Evolutionary conservation across 192 early-diverging fungal genomes (phyloP), one percentile per base, ranked within the genome.

Genomic region (Hyaloraphidium curvatum): DNA sequence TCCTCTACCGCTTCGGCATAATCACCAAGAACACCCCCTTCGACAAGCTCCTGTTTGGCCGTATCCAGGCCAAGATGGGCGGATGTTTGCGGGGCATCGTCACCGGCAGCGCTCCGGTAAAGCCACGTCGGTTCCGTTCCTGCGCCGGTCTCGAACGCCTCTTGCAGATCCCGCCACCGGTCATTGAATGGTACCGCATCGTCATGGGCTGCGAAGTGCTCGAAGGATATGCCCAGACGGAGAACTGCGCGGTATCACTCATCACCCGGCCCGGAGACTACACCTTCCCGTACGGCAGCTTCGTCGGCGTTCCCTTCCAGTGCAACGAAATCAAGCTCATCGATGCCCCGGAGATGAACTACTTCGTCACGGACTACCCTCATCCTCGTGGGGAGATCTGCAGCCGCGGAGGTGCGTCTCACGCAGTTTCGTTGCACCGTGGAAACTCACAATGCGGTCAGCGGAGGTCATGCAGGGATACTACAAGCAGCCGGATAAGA

Each of bases 341-440:
- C 0, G 84, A 84, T 61, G 82, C 89, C 0, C 85, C 91, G 0
- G 86, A 91, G 19, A 82, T 97, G 71, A 70, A 78, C 48, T 95
- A 95, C 61, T 62, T 72, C 7, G 69, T 85, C 1, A 73, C 62
- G 21, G 89, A 94, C 59, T 63, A 68, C 55, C 88, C 88, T 3
- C 63, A 62, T 30, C 82, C 87, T n/a, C 78, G 84, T 23, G 93
- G 93, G 39, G 89, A 93, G 61, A 78, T 94, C 19, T 84, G 87
- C 59, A 63, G 84, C 11, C 75, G 85, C 43, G 93, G 93, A n/a
- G n/a, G n/a, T n/a, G n/a, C n/a, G n/a, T n/a, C n/a, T n/a, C n/a
- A n/a, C n/a, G n/a, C n/a, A n/a, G n/a, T n/a, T n/a, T n/a, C n/a
- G n/a, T n/a, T n/a, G n/a, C n/a, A n/a, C n/a, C n/a, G n/a, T n/a